phyloP scores from a whole-genome alignment of 2,329 filamentous ascomycete genomes.

The Teratosphaeria destructans region DNA sequence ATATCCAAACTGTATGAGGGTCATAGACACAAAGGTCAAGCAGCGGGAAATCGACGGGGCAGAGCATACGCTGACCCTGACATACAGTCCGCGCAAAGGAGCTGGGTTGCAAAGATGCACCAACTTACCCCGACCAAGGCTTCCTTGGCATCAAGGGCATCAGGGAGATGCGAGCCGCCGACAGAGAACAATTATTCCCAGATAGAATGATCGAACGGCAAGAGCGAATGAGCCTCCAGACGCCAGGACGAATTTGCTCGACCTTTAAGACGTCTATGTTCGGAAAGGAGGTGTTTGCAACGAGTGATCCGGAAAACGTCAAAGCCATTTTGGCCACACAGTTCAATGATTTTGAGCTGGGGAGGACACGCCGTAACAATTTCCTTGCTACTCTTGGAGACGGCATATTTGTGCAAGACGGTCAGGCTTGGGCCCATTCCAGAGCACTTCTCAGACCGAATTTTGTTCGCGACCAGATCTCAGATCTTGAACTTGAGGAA shows the following conservation, averaged over 20 bases:
- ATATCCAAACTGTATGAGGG: constrained; percentile 8
- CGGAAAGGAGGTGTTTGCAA: constrained; percentile 13
- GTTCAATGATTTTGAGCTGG: constrained; percentile 24
- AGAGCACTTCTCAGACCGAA: constrained; percentile 28
- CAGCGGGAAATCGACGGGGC: not conserved
- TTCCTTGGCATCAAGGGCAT: constrained; percentile 20
- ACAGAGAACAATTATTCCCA: constrained; percentile 18
- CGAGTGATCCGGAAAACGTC: constrained; percentile 32
- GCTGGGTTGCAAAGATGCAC: constrained; percentile 16
- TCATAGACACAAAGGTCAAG: constrained; percentile 3
- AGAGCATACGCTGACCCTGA: not conserved
- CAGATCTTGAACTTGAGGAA: constrained; percentile 27
- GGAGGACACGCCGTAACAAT: constrained; percentile 17
- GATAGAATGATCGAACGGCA: constrained; percentile 20
- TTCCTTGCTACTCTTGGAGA: constrained; percentile 22
- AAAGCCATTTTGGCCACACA: constrained; percentile 25
- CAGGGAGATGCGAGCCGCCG: constrained; percentile 18
- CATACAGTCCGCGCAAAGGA: constrained; percentile 12
- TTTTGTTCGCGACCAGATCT: constrained; percentile 29
- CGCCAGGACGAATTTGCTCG: constrained; percentile 15
- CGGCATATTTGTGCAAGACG: constrained; percentile 27
- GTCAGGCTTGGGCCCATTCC: constrained; percentile 26
- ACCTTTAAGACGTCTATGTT: constrained; percentile 18
- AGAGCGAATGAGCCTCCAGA: constrained; percentile 11
- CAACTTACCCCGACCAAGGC: constrained; percentile 13